Conservation (phyloP, 192 early-diverging fungal genomes). For the Rhizophlyctis rosea region DNA sequence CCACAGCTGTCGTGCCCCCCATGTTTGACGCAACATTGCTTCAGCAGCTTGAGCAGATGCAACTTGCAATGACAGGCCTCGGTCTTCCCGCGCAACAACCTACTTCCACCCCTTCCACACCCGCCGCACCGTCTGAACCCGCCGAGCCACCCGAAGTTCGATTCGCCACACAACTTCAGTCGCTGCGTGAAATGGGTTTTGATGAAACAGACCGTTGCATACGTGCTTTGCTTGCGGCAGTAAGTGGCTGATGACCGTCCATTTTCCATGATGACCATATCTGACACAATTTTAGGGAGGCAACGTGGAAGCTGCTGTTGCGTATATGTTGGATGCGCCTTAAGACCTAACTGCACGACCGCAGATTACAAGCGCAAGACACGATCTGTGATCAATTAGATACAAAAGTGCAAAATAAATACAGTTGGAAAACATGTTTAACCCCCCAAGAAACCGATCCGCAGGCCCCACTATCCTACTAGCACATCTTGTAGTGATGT, state of each 20-base stretch:
- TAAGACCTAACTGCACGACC: no score
- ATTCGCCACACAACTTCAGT: slow-evolving; percentile 23
- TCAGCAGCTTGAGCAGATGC: slow-evolving; percentile 10
- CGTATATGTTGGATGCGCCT: slow-evolving; percentile 28
- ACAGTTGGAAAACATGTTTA: no score
- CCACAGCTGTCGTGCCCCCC: neutral
- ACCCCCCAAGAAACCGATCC: no score
- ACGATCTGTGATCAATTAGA: no score
- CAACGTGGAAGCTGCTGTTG: slow-evolving; percentile 37
- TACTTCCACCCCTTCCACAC: neutral
- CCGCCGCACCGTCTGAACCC: slow-evolving; percentile 4
- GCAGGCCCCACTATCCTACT: neutral
- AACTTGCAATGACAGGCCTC: slow-evolving; percentile 5
- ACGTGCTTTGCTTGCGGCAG: slow-evolving; percentile 28
- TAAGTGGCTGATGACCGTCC: slow-evolving; percentile 11
- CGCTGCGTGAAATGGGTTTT: slow-evolving; percentile 37
- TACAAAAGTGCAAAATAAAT: no score
- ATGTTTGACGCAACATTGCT: neutral
- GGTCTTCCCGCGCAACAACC: neutral
- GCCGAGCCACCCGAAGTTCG: slow-evolving; percentile 23
- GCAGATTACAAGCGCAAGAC: no score
- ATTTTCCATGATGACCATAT: neutral
- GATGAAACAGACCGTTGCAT: slow-evolving; percentile 32
- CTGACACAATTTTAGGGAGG: slow-evolving; percentile 23
- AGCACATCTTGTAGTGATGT: slow-evolving; percentile 73